Conservation (phyloP, 495 filamentous ascomycete genomes). For the Aspergillus affinis region DNA sequence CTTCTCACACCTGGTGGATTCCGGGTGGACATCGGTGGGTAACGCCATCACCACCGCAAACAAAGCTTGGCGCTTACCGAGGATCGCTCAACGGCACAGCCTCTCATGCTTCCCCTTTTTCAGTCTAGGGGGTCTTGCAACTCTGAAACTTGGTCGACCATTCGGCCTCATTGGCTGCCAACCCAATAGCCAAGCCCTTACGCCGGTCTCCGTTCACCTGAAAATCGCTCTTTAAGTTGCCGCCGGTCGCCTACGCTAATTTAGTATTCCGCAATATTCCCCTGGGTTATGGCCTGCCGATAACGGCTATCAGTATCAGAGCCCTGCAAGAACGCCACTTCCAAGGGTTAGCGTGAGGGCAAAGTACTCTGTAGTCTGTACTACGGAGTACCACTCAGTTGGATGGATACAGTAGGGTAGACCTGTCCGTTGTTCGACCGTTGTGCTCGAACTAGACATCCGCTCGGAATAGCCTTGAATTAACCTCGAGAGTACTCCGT, state of each 20-base stretch:
- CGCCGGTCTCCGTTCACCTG: constrained; percentile 4
- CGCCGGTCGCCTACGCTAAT: constrained; percentile 1
- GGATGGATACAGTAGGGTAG: too few species aligned
- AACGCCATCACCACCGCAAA: constrained; percentile 5
- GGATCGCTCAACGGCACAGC: constrained; percentile 6
- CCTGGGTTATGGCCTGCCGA: neutral
- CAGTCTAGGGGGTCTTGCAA: neutral
- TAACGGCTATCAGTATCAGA: neutral
- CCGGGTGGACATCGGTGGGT: constrained; percentile 8
- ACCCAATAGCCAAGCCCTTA: neutral
- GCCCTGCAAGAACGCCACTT: constrained; percentile 2
- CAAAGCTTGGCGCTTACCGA: constrained; percentile 12
- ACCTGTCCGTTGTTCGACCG: too few species aligned
- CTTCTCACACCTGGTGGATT: constrained; percentile 1
- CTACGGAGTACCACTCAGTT: neutral
- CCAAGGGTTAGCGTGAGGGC: neutral
- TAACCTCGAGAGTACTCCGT: neutral
- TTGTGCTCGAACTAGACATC: too few species aligned
- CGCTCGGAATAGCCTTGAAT: neutral
- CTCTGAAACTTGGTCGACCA: neutral
- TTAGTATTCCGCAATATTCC: constrained; percentile 1
- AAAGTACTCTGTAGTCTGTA: neutral
- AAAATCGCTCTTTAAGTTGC: constrained; percentile 6
- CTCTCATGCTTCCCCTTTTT: constrained; percentile 2
- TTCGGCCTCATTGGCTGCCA: neutral